These are phyloP conservation scores for Castanopsis chinensis DNA, from an alignment of 306 rosid genomes.

Conservation along the genomic window DNA sequence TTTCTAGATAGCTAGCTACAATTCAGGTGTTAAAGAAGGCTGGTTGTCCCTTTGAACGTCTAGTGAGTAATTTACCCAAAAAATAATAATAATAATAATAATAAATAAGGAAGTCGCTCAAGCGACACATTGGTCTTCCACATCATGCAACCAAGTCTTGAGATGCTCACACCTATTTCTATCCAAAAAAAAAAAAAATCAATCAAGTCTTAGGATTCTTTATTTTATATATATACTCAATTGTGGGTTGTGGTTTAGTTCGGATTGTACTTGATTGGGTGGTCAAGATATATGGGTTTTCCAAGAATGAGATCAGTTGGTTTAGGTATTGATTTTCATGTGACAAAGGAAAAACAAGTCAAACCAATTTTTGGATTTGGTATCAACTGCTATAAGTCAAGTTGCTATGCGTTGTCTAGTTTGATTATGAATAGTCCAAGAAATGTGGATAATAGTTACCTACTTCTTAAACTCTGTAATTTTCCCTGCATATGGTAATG, in stretches of 20 bases:
- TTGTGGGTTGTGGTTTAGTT: neutral
- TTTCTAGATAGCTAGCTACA: conserved; percentile 55
- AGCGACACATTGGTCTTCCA: too few species aligned
- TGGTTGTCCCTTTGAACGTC: conserved; percentile 73
- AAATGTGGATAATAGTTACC: too few species aligned
- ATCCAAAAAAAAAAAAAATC: too few species aligned
- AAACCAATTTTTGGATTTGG: neutral
- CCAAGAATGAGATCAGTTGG: neutral
- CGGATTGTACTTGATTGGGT: conserved; percentile 1
- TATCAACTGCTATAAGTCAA: too few species aligned
- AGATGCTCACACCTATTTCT: too few species aligned
- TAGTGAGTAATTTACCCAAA: conserved; percentile 33
- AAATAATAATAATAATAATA: too few species aligned
- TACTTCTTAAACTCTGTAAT: too few species aligned
- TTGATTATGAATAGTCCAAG: too few species aligned
- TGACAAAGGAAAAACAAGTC: neutral
- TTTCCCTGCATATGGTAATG: too few species aligned
- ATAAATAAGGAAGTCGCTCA: too few species aligned
- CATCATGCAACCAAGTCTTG: too few species aligned
- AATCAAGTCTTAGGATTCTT: neutral
- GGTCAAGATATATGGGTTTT: neutral
- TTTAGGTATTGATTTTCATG: neutral
- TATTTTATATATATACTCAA: neutral
- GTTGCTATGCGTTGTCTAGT: too few species aligned
- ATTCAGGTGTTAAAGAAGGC: conserved; percentile 84